Evolutionary conservation across 345 rosid genomes (phyloP).

Genomic region (Camelina neglecta): DNA sequence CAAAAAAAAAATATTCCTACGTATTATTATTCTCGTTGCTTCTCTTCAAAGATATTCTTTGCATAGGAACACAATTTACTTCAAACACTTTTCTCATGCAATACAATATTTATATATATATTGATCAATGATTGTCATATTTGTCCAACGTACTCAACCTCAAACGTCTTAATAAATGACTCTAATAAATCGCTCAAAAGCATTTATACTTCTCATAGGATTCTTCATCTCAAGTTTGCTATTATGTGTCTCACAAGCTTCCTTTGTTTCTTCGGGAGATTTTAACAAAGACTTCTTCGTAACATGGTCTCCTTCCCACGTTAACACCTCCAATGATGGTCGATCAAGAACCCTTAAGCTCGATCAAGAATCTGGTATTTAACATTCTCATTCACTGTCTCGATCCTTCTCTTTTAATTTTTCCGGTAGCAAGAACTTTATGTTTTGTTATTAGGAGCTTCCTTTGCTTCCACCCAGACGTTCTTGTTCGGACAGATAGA

Average conservation of each 20-base stretch:
- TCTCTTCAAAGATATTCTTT: constrained; percentile 43
- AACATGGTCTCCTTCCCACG: constrained; percentile 80
- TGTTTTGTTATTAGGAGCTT: constrained; percentile 57
- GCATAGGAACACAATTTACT: constrained; percentile 20
- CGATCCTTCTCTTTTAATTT: neutral
- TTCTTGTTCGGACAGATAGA: constrained; percentile 78
- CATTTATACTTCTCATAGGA: constrained; percentile 30
- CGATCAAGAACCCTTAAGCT: constrained; percentile 66
- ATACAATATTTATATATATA: constrained; percentile 31
- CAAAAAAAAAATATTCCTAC: constrained; percentile 15
- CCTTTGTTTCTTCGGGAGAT: constrained; percentile 67
- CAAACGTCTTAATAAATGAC: constrained; percentile 4
- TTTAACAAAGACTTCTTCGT: constrained; percentile 68
- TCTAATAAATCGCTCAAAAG: constrained; percentile 37
- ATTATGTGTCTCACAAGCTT: constrained; percentile 50
- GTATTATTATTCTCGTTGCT: constrained; percentile 33
- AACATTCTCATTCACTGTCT: too few relatives aligned
- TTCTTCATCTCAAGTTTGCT: constrained; percentile 39
- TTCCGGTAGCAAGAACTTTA: neutral
- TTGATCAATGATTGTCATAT: neutral
- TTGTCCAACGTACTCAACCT: constrained; percentile 7
- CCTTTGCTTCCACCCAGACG: constrained; percentile 68
- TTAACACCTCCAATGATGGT: constrained; percentile 73
- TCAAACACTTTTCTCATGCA: constrained; percentile 41
- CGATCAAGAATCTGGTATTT: constrained; percentile 74